These are phyloP conservation scores for Clarireedia hainanense DNA, from an alignment of 2,329 filamentous ascomycete species.

Conservation along the genomic window DNA sequence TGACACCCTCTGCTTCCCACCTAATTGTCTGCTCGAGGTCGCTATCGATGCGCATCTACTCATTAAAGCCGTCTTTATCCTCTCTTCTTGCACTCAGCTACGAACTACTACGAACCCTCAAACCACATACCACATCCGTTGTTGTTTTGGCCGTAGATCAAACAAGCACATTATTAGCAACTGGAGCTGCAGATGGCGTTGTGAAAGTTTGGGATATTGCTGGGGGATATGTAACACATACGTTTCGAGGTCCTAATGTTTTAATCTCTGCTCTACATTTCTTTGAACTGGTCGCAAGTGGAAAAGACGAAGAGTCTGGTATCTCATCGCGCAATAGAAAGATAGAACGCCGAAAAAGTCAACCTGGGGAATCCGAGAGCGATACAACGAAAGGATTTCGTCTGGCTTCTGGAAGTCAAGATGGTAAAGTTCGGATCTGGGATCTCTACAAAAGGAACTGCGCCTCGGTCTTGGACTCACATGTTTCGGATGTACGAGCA, in stretches of 20 bases:
- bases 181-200: constrained; percentile 83
- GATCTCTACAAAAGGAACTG: constrained; percentile 78
- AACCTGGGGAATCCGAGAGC: constrained; percentile 38
- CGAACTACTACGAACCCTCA: constrained; percentile 69
- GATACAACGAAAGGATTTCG: constrained; percentile 56
- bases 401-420: constrained; percentile 85
- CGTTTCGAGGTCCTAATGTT: constrained; percentile 86
- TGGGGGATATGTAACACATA: constrained; percentile 87
- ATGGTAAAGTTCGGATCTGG: constrained; percentile 88
- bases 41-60: constrained; percentile 89
- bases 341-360: constrained; percentile 34
- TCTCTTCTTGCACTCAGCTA: constrained; percentile 52
- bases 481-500: constrained; percentile 88
- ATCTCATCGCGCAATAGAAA: constrained; percentile 37
- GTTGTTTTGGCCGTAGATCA: constrained; percentile 78
- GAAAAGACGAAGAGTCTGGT: constrained; percentile 31
- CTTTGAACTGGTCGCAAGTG: constrained; percentile 60
- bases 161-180: constrained; percentile 84
- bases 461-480: constrained; percentile 76
- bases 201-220: constrained; percentile 96
- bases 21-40: constrained; percentile 89
- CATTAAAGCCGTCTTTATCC: constrained; percentile 51
- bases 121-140: constrained; percentile 85
- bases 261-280: constrained; percentile 87
- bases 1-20: constrained; percentile 83